Base-by-base conservation (phyloP, 139 green algal species). In the Asterochloris erici region DNA sequence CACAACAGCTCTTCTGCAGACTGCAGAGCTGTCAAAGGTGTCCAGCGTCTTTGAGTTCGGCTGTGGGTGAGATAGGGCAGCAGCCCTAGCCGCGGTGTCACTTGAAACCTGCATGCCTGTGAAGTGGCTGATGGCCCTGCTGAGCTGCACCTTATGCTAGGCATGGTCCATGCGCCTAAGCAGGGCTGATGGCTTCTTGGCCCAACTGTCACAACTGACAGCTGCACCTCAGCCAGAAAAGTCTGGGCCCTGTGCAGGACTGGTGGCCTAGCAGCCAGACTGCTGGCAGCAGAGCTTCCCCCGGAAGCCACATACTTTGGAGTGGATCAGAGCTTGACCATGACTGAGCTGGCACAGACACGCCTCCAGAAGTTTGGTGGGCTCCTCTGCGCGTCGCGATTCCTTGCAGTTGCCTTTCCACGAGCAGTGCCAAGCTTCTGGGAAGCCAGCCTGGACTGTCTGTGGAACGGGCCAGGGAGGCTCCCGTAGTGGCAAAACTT, bases 271-370 rank as follows among this genome's bases (percentile, higher is more conserved):
- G 76, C 76, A 70, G 76, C 68, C 0, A 12, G n/a, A 21, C 24
- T 80, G 60, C 24, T 80, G 23, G 68, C 76, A 54, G 68, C 23
- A 38, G 76, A 70, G 54, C 61, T 80, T 9, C 60, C 38, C 28
- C 23, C 19, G 21, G 10, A 69, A 60, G 68, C 60, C 76, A 29
- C 19, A n/a, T 80, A 80, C 47, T 29, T 70, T 70, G 76, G 60
- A 70, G 76, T 80, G 13, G 76, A 80, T 80, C 76, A 80, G 61
- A 80, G 76, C n/a, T 27, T 54, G 17, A 62, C 68, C 10, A 61
- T 70, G n/a, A 62, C 68, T 12, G 61, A 21, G 60, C 24, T 80
- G 21, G 26, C 76, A 27, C 76, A 80, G 24, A n/a, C 68, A 62
- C 76, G 76, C 24, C 12, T 80, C 14, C 68, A 60, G 0, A 68